phyloP scores from a whole-genome alignment of 805 yeast species.

The Saccharomycopsis sp. region DNA sequence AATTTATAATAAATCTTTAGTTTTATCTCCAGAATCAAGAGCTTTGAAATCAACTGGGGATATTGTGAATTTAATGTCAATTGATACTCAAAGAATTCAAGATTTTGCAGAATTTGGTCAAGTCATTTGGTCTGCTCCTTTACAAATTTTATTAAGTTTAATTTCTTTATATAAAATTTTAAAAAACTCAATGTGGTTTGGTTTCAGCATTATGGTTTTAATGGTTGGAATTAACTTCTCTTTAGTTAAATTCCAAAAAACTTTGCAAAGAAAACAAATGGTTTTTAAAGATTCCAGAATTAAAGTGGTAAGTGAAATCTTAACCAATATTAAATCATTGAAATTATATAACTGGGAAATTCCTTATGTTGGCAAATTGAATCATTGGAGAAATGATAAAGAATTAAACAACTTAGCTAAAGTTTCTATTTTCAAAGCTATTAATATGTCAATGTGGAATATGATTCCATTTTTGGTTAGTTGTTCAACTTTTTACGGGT shows the following conservation, averaged over 20 bases:
- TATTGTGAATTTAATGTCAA: slow-evolving; percentile 89
- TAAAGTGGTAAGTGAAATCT: slow-evolving; percentile 74
- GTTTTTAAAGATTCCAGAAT: slow-evolving; percentile 85
- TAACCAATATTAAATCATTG: slow-evolving; percentile 84
- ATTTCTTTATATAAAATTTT: slow-evolving; percentile 58
- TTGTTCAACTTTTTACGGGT: slow-evolving; percentile 79
- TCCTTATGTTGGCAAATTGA: slow-evolving; percentile 67
- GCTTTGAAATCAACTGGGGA: slow-evolving; percentile 78
- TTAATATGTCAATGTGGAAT: slow-evolving; percentile 67
- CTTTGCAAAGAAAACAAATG: slow-evolving; percentile 79
- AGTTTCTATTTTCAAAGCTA: slow-evolving; percentile 64
- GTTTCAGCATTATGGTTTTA: slow-evolving; percentile 66
- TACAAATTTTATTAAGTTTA: slow-evolving; percentile 72
- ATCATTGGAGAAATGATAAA: slow-evolving; percentile 76
- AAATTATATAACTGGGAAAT: slow-evolving; percentile 94
- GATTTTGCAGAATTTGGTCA: slow-evolving; percentile 72
- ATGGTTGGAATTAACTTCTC: slow-evolving; percentile 73
- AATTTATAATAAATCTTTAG: slow-evolving; percentile 58
- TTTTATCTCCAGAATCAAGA: slow-evolving; percentile 61
- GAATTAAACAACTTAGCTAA: slow-evolving; percentile 68
- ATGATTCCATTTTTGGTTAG: slow-evolving; percentile 86
- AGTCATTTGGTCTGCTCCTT: slow-evolving; percentile 87
- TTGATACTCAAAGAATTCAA: slow-evolving; percentile 82
- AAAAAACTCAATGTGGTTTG: slow-evolving; percentile 95
- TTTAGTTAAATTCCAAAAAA: slow-evolving; percentile 58